Conservation (phyloP, 2,329 filamentous ascomycete species). For the Microcyclospora pomicola region DNA sequence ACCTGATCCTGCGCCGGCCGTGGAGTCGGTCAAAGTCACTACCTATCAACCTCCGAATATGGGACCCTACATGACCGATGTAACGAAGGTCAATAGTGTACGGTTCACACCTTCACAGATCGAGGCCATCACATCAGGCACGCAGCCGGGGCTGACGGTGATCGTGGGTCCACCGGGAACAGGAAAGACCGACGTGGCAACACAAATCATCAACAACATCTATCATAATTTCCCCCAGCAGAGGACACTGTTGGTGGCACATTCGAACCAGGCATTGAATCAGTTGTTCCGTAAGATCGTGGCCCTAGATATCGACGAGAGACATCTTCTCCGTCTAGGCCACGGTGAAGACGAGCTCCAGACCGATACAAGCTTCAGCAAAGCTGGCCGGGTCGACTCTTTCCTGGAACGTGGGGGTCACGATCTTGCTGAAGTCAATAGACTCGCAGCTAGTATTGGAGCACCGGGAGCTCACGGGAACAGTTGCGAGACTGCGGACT, state of each 20-base stretch:
- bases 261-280: constrained; percentile 96
- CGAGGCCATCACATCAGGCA: constrained; percentile 84
- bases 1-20: constrained; percentile 37
- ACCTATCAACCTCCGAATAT: constrained; percentile 82
- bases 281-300: constrained; percentile 97
- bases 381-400: constrained; percentile 85
- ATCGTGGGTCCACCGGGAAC: constrained; percentile 93
- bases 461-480: constrained; percentile 90
- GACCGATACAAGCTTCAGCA: constrained; percentile 78
- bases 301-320: constrained; percentile 87
- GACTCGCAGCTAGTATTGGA: constrained; percentile 68
- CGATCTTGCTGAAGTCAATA: constrained; percentile 71
- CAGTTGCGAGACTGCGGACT: constrained; percentile 91
- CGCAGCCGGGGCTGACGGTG: constrained; percentile 84
- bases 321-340: constrained; percentile 80
- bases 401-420: constrained; percentile 77
- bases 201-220: constrained; percentile 96
- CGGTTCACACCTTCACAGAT: constrained; percentile 86
- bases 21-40: constrained; percentile 63
- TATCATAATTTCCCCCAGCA: constrained; percentile 96
- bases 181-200: constrained; percentile 97
- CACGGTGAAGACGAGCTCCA: constrained; percentile 92
- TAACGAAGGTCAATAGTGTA: constrained; percentile 65
- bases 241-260: constrained; percentile 80
- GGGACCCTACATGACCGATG: constrained; percentile 78